Conservation (phyloP, 768 basidiomycete species). For the Lactarius pseudohatsudake region DNA sequence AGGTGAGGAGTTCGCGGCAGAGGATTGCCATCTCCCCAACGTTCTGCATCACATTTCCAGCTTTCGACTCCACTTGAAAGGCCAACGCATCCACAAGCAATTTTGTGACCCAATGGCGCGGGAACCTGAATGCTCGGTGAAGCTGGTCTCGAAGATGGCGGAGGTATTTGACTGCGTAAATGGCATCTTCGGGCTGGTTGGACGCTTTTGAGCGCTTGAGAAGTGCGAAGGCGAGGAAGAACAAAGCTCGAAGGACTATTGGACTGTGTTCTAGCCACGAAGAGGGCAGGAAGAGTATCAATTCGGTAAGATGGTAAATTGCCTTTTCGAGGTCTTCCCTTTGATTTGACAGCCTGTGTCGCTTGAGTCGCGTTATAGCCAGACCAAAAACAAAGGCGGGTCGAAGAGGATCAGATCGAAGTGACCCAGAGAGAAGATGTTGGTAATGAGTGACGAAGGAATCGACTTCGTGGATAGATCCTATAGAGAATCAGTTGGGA, state of each 20-base stretch:
- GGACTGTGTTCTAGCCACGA: background rate
- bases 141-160: background rate
- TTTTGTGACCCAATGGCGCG: background rate
- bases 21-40: background rate
- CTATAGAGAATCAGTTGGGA: background rate
- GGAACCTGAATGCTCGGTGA: background rate
- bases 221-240: background rate
- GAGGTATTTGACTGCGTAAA: background rate
- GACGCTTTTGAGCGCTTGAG: background rate
- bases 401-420: background rate
- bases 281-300: background rate
- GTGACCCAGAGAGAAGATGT: background rate
- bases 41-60: background rate
- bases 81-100: background rate
- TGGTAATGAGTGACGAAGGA: background rate
- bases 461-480: background rate
- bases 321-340: background rate
- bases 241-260: background rate
- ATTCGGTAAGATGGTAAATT: background rate
- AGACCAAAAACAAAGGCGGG: background rate
- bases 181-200: background rate
- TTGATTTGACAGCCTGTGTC: background rate
- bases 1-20: background rate
- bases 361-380: background rate
- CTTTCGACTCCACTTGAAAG: background rate